Conservation (phyloP, 768 basidiomycete genomes). For the Kwoniella sp. region DNA sequence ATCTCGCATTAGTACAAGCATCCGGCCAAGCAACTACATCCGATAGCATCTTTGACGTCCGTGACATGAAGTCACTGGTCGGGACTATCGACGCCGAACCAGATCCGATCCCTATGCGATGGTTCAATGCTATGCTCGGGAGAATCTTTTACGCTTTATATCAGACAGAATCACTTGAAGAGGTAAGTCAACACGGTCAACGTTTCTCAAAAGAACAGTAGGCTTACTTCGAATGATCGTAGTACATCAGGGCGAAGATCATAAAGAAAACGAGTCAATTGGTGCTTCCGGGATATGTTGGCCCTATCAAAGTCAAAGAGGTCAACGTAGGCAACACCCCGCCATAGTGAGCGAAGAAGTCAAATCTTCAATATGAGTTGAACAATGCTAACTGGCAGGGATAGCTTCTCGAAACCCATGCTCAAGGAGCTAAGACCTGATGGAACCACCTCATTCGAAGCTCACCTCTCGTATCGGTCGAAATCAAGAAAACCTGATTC, state of each 20-base stretch:
- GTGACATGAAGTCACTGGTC: constrained; percentile 82
- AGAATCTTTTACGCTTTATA: constrained; percentile 91
- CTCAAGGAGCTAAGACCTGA: constrained; percentile 93
- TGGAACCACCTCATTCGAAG: constrained; percentile 87
- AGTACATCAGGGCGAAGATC: constrained; percentile 78
- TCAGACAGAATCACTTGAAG: constrained; percentile 77
- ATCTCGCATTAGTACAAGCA: constrained; percentile 63
- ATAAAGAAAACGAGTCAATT: constrained; percentile 94
- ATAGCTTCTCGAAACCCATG: constrained; percentile 91
- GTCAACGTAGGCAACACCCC: constrained; percentile 83
- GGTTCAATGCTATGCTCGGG: constrained; percentile 93
- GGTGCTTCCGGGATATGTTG: constrained; percentile 82
- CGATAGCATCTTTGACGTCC: constrained; percentile 70
- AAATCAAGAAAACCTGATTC: constrained; percentile 67
- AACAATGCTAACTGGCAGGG: not conserved
- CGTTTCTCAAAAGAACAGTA: constrained; percentile 7
- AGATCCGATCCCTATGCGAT: constrained; percentile 94
- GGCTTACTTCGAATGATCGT: constrained; percentile 12
- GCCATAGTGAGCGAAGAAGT: constrained; percentile 59
- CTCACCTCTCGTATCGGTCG: constrained; percentile 63
- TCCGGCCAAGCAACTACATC: constrained; percentile 31
- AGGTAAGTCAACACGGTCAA: no score
- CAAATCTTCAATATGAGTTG: not conserved
- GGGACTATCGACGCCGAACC: constrained; percentile 86
- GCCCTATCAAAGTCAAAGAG: constrained; percentile 81